Conservation (phyloP, 2,329 filamentous ascomycete genomes). For the Xylariales sp. region DNA sequence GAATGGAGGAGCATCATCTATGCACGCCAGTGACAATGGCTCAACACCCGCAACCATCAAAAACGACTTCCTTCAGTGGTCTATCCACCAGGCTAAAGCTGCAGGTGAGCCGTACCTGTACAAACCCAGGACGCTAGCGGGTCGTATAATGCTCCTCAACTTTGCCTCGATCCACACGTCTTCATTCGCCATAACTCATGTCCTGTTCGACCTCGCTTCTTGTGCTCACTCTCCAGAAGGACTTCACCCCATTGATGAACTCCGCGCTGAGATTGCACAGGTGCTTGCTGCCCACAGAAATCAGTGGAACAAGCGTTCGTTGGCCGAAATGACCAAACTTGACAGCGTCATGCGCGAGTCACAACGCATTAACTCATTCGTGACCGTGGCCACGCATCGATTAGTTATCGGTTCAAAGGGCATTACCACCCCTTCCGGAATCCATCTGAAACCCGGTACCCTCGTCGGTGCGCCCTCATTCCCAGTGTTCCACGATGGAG, state of each 20-base stretch:
- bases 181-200: slow-evolving; percentile 21
- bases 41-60: slow-evolving; percentile 7
- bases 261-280: slow-evolving; percentile 36
- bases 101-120: slow-evolving; percentile 11
- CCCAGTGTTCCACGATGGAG: slow-evolving; percentile 29
- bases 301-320: slow-evolving; percentile 26
- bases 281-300: slow-evolving; percentile 22
- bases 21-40: no score
- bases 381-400: slow-evolving; percentile 20
- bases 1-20: no score
- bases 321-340: slow-evolving; percentile 30
- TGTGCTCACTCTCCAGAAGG: no score
- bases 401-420: slow-evolving; percentile 17
- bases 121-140: slow-evolving; percentile 17
- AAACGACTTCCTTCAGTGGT: slow-evolving; percentile 18
- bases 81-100: slow-evolving; percentile 13
- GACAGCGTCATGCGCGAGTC: slow-evolving; percentile 37
- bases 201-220: slow-evolving; percentile 38
- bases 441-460: slow-evolving; percentile 24
- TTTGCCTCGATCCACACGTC: slow-evolving; percentile 36
- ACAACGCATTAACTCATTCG: slow-evolving; percentile 28
- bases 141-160: slow-evolving; percentile 26
- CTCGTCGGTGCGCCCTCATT: slow-evolving; percentile 24
- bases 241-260: slow-evolving; percentile 37
- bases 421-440: slow-evolving; percentile 27